phyloP scores from a whole-genome alignment of 2,329 filamentous ascomycete species.

The Cadophora sp. region DNA sequence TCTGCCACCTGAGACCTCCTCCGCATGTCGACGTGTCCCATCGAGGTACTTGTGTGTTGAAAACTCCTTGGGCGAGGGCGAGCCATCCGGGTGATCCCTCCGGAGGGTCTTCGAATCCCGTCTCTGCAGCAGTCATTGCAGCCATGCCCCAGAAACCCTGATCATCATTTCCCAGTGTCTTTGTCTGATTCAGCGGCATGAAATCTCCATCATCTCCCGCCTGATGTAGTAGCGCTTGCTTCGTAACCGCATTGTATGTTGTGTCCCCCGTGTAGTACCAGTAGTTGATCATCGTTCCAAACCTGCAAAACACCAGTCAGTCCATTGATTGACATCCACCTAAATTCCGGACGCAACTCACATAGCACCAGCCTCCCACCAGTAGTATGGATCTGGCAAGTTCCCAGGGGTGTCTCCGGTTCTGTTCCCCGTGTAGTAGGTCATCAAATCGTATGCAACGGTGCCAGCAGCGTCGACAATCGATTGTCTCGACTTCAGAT shows the following conservation, averaged over 20 bases:
- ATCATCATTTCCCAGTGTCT: conserved; percentile 70
- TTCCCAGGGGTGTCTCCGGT: conserved; percentile 58
- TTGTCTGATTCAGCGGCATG: conserved; percentile 76
- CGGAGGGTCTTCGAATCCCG: conserved; percentile 64
- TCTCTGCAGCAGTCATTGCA: conserved; percentile 73
- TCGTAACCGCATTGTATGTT: conserved; percentile 68
- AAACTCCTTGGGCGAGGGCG: conserved; percentile 77
- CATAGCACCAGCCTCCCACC: conserved; percentile 76
- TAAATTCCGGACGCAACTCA: conserved; percentile 30
- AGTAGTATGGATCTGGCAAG: conserved; percentile 61
- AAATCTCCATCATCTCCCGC: conserved; percentile 74
- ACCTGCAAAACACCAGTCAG: conserved; percentile 63
- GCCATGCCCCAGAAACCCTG: conserved; percentile 77
- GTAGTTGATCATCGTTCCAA: conserved; percentile 77
- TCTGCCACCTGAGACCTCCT: conserved; percentile 84
- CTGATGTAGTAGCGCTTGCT: conserved; percentile 74
- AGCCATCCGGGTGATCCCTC: conserved; percentile 67
- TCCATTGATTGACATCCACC: not conserved
- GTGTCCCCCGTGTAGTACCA: conserved; percentile 82
- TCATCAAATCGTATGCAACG: conserved; percentile 56
- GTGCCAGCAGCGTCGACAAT: conserved; percentile 43
- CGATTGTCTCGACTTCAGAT: conserved; percentile 39
- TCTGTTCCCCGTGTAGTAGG: conserved; percentile 59
- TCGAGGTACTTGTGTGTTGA: conserved; percentile 75
- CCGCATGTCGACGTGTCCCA: conserved; percentile 74